These are phyloP conservation scores for Ochetophila trinervis DNA, from an alignment of 306 rosid genomes.

Conservation along the genomic window DNA sequence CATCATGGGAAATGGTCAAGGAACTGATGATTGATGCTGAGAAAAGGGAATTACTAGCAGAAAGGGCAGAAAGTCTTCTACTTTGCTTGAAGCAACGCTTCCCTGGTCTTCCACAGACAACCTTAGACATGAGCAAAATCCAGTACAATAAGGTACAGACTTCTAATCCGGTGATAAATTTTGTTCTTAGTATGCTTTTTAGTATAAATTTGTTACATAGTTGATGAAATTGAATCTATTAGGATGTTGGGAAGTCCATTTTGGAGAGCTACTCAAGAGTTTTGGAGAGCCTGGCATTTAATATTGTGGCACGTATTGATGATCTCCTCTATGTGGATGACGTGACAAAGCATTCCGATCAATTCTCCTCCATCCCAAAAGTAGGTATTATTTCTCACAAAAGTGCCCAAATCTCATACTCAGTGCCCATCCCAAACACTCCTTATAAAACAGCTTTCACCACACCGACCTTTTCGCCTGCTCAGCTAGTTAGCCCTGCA, in stretches of 20 bases:
- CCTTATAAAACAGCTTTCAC: constrained; percentile 70
- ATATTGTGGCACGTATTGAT: constrained; percentile 80
- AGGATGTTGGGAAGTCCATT: constrained; percentile 92
- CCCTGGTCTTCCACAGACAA: constrained; percentile 89
- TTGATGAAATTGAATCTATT: constrained; percentile 8
- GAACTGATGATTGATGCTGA: constrained; percentile 87
- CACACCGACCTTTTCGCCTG: constrained; percentile 72
- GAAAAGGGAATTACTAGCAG: constrained; percentile 81
- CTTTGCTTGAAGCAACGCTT: constrained; percentile 82
- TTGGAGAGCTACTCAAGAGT: constrained; percentile 96
- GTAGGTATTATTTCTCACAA: constrained; percentile 66
- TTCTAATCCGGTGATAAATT: neutral
- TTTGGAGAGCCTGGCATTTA: constrained; percentile 84
- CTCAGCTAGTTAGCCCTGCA: constrained; percentile 45
- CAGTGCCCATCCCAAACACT: constrained; percentile 60
- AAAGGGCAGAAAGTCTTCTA: constrained; percentile 83
- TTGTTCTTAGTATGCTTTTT: constrained; percentile 1
- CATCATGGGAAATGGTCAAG: constrained; percentile 98
- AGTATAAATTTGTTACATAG: neutral
- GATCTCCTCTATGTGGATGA: constrained; percentile 86
- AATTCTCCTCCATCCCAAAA: constrained; percentile 53
- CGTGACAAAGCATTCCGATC: constrained; percentile 66
- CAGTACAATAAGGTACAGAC: constrained; percentile 79
- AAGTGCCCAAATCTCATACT: constrained; percentile 44
- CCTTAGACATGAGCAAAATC: constrained; percentile 88